phyloP scores from a whole-genome alignment of 2,329 filamentous ascomycete species.

The Exutisphaerella laricina region DNA sequence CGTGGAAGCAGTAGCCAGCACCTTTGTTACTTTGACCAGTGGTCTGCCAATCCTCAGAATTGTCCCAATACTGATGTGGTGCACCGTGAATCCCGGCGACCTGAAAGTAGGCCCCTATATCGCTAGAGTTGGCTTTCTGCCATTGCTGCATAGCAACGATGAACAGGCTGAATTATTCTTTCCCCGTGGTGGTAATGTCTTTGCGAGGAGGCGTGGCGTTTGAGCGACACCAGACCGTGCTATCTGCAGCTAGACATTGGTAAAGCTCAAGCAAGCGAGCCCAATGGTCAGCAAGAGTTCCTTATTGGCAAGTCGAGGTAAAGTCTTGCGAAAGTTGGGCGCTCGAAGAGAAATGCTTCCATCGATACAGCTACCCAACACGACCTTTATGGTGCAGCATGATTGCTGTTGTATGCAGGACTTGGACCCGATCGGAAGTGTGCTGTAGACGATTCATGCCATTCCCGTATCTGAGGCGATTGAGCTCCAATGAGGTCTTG shows the following conservation, averaged over 20 bases:
- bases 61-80: slow-evolving; percentile 57
- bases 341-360: no score
- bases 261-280: slow-evolving; percentile 4
- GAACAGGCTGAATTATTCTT: slow-evolving; percentile 54
- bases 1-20: slow-evolving; percentile 72
- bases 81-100: slow-evolving; percentile 69
- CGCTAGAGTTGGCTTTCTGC: slow-evolving; percentile 56
- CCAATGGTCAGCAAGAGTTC: slow-evolving; percentile 2
- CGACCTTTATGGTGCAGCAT: no score
- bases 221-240: slow-evolving; percentile 6
- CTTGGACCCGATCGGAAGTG: no score
- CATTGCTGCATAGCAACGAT: slow-evolving; percentile 68
- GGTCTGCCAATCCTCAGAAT: slow-evolving; percentile 38
- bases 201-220: neutral
- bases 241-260: slow-evolving; percentile 6
- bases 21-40: slow-evolving; percentile 46
- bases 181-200: slow-evolving; percentile 9
- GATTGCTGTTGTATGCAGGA: no score
- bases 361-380: no score
- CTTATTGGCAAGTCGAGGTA: no score
- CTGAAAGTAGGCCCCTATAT: slow-evolving; percentile 70
- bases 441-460: no score
- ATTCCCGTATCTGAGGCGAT: no score
- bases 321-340: no score
- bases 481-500: no score